phyloP scores from a whole-genome alignment of 163 green algal genomes.

The Scenedesmus sp. region DNA sequence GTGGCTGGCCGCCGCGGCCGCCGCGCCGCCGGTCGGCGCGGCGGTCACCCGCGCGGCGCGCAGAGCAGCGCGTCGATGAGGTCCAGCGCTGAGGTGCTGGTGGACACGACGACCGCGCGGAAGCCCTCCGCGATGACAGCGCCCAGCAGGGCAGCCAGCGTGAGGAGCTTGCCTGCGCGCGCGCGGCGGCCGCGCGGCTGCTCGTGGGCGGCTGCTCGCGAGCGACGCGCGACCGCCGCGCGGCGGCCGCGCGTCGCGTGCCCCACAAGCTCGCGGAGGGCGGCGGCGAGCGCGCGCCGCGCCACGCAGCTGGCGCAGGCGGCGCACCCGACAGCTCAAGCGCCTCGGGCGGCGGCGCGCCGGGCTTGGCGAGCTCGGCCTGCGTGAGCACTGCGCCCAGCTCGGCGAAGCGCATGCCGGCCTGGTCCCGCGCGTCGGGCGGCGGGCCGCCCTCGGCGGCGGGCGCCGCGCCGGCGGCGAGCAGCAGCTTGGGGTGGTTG shows the following conservation, averaged over 20 bases:
- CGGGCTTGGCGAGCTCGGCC: not conserved
- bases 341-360: not conserved
- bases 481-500: constrained; percentile 64
- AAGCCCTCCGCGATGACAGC: constrained; percentile 39
- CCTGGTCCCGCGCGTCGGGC: too few relatives aligned
- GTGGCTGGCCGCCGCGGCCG: not conserved
- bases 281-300: too few relatives aligned
- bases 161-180: constrained; percentile 74
- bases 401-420: too few relatives aligned
- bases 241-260: too few relatives aligned
- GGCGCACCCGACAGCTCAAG: constrained; percentile 34
- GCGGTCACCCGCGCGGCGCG: constrained; percentile 43
- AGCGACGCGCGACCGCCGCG: too few relatives aligned
- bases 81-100: constrained; percentile 77
- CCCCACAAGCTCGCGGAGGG: too few relatives aligned
- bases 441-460: too few relatives aligned
- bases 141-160: constrained; percentile 65
- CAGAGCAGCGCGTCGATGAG: constrained; percentile 65
- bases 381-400: not conserved
- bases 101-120: constrained; percentile 76
- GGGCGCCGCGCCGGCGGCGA: constrained; percentile 2
- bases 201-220: too few relatives aligned
- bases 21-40: not conserved
- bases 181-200: not conserved
- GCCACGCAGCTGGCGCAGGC: too few relatives aligned